These are phyloP conservation scores for Diaporthe sp. DNA, from an alignment of 2,329 filamentous ascomycete species.

Conservation along the genomic window DNA sequence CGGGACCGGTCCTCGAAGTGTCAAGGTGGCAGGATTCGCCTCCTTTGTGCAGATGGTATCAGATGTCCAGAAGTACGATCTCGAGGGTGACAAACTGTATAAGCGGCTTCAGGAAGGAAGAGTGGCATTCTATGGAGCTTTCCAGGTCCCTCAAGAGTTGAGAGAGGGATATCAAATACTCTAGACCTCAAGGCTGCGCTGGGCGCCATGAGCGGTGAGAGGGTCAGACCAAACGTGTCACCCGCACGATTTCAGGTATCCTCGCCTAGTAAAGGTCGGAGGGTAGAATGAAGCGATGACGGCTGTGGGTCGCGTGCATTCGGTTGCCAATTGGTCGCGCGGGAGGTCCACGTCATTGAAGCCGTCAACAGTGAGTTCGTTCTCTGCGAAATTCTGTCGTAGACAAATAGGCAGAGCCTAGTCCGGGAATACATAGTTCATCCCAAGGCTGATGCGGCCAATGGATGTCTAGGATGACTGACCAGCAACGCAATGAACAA, in stretches of 20 bases:
- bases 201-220: background rate
- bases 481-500: too few relatives aligned
- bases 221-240: background rate
- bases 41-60: conserved; percentile 24
- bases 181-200: background rate
- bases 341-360: too few relatives aligned
- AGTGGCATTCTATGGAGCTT: conserved; percentile 9
- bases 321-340: too few relatives aligned
- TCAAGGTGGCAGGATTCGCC: conserved; percentile 18
- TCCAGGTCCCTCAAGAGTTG: conserved; percentile 4
- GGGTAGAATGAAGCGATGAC: too few relatives aligned
- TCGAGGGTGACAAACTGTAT: conserved; percentile 14
- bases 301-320: background rate
- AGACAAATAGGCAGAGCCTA: too few relatives aligned
- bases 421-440: background rate
- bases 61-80: conserved; percentile 14
- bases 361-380: too few relatives aligned
- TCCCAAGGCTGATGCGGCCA: background rate
- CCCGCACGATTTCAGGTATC: background rate
- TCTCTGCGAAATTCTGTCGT: too few relatives aligned
- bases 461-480: background rate
- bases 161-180: conserved; percentile 15
- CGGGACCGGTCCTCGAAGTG: background rate
- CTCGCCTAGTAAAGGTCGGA: background rate
- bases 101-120: conserved; percentile 16